Evolutionary conservation across 1,139 yeast genomes (phyloP).

Genomic region (Debaryomyces robertsiae): DNA sequence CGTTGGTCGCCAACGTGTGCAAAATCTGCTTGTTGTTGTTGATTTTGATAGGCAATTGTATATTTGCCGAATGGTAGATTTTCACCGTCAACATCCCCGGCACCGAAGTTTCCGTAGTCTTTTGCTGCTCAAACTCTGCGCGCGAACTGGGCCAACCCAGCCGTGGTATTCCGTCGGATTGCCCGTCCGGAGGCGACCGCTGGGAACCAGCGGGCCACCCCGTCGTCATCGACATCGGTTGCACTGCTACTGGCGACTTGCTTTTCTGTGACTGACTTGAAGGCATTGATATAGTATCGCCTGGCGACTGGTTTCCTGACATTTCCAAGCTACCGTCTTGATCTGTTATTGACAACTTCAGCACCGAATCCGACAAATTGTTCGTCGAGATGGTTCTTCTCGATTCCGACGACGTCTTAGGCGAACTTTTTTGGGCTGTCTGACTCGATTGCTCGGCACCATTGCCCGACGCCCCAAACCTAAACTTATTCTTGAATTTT

Average conservation of each 20-base stretch:
- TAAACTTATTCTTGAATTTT: constrained; percentile 50
- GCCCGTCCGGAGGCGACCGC: constrained; percentile 11
- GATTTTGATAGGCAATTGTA: constrained; percentile 63
- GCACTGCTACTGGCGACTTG: not conserved
- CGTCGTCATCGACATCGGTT: not conserved
- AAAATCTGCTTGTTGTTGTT: constrained; percentile 55
- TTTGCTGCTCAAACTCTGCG: constrained; percentile 11
- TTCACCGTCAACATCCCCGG: constrained; percentile 77
- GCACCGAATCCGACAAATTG: constrained; percentile 29
- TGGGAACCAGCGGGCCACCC: not conserved
- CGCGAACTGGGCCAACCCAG: constrained; percentile 4
- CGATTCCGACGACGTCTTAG: constrained; percentile 31
- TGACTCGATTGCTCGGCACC: not conserved
- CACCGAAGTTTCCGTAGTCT: constrained; percentile 18
- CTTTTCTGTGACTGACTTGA: constrained; percentile 1
- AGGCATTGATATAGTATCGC: not conserved
- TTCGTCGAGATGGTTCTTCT: constrained; percentile 28
- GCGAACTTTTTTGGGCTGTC: constrained; percentile 14
- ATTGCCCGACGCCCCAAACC: constrained; percentile 37
- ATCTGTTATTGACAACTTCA: constrained; percentile 28
- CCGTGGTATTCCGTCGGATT: too few species aligned
- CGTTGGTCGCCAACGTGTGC: constrained; percentile 52
- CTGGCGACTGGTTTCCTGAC: not conserved
- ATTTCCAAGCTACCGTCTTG: constrained; percentile 8
- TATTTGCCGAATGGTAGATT: constrained; percentile 60